Percentiles rank a stretch among this genome's conserved stretches.
Evolutionary conservation across 1,139 yeast genomes (phyloP).

Genomic region (Geotrichum bryndzae): DNA sequence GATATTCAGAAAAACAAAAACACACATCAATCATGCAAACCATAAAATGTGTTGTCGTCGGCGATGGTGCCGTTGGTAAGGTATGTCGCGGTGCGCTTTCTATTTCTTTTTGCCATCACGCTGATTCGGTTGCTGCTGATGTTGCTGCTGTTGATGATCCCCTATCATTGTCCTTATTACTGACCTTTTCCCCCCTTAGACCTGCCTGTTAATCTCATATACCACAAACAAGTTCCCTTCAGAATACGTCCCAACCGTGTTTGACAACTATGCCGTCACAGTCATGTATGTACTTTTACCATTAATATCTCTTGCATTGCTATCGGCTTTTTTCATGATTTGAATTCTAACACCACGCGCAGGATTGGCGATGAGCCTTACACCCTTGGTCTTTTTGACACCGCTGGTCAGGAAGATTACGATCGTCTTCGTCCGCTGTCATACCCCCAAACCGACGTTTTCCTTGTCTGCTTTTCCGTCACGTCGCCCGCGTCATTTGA

Average conservation of each 20-base stretch:
- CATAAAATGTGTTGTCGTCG: conserved; percentile 92
- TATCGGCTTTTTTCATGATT: background rate
- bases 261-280: conserved; percentile 95
- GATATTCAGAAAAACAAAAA: background rate
- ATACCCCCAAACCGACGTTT: conserved; percentile 89
- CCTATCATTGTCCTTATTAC: conserved; percentile 4
- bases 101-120: background rate
- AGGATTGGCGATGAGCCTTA: conserved; percentile 94
- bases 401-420: conserved; percentile 96
- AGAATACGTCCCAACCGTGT: conserved; percentile 92
- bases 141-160: background rate
- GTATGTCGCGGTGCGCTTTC: conserved; percentile 28
- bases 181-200: conserved; percentile 34
- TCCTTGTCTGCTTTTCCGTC: conserved; percentile 79
- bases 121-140: background rate
- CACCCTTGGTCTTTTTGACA: conserved; percentile 91
- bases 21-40: conserved; percentile 53
- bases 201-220: conserved; percentile 82
- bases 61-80: conserved; percentile 97
- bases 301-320: background rate
- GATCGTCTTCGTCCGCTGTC: conserved; percentile 86
- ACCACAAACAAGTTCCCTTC: conserved; percentile 93
- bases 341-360: background rate
- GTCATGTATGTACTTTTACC: conserved; percentile 48
- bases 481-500: conserved; percentile 76